phyloP scores from a whole-genome alignment of 768 basidiomycete genomes.

The Hydnomerulius pinastri region DNA sequence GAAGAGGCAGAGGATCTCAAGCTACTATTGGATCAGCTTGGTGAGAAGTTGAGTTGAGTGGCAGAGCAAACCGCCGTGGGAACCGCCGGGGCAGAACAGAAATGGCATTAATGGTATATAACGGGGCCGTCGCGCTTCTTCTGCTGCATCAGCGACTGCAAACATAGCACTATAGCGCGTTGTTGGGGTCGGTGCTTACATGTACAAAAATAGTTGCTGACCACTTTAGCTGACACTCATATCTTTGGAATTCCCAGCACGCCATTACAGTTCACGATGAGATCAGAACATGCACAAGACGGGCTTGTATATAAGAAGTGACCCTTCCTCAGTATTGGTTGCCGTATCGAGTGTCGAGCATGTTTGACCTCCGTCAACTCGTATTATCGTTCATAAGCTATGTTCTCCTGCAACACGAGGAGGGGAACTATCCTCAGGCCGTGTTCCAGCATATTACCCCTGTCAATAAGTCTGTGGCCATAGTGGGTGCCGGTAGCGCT shows the following conservation, averaged over 20 bases:
- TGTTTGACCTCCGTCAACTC: constrained; percentile 12
- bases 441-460: not conserved
- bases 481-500: constrained; percentile 59
- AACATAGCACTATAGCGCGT: too few relatives aligned
- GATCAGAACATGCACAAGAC: not conserved
- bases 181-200: too few relatives aligned
- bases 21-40: constrained; percentile 19
- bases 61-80: too few relatives aligned
- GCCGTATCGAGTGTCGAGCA: constrained; percentile 1
- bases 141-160: too few relatives aligned
- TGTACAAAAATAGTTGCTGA: too few relatives aligned
- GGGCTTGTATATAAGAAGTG: not conserved
- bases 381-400: constrained; percentile 12
- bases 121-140: not conserved
- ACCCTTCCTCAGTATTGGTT: not conserved
- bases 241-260: too few relatives aligned
- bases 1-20: constrained; percentile 45
- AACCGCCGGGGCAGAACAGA: too few relatives aligned
- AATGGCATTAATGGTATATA: too few relatives aligned
- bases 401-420: constrained; percentile 7
- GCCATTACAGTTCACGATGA: not conserved
- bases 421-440: not conserved
- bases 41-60: constrained; percentile 17
- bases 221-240: too few relatives aligned
- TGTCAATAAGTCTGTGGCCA: constrained; percentile 48